Evolutionary conservation across 2,329 filamentous ascomycete genomes (phyloP).

Genomic region (Aspergillus ibericus): DNA sequence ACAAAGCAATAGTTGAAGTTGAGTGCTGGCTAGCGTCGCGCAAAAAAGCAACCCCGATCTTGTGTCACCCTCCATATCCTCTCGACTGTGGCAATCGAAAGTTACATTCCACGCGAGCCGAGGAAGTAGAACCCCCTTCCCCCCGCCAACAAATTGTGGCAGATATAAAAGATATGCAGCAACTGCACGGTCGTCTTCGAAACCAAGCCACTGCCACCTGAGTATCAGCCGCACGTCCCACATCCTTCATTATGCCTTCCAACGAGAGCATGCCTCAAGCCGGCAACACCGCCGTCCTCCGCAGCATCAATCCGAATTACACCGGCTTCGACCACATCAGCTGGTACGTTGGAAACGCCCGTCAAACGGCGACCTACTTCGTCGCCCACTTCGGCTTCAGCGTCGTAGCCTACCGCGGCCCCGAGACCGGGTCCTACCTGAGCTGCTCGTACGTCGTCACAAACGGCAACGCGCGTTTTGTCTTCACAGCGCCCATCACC

Average conservation of each 20-base stretch:
- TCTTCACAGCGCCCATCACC: conserved; percentile 78
- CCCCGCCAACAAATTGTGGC: not conserved
- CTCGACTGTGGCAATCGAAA: not conserved
- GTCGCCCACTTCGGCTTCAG: conserved; percentile 78
- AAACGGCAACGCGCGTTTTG: conserved; percentile 75
- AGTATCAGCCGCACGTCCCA: not conserved
- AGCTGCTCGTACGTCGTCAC: conserved; percentile 78
- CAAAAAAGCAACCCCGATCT: not conserved
- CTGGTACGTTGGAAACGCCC: conserved; percentile 93
- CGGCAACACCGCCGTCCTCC: conserved; percentile 49
- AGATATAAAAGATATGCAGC: not conserved
- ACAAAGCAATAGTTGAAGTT: not conserved
- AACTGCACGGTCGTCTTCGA: not conserved
- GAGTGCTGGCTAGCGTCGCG: not conserved
- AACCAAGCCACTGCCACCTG: not conserved
- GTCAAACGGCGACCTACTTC: conserved; percentile 86
- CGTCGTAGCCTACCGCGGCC: conserved; percentile 74
- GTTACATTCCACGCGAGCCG: not conserved
- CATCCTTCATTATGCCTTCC: not conserved
- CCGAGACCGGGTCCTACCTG: conserved; percentile 79
- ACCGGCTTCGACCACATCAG: conserved; percentile 74
- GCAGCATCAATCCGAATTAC: conserved; percentile 34
- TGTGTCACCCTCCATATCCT: not conserved
- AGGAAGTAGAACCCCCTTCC: not conserved
- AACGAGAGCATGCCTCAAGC: not conserved